phyloP scores from a whole-genome alignment of 2,329 filamentous ascomycete genomes.

The Colletotrichum sublineola region DNA sequence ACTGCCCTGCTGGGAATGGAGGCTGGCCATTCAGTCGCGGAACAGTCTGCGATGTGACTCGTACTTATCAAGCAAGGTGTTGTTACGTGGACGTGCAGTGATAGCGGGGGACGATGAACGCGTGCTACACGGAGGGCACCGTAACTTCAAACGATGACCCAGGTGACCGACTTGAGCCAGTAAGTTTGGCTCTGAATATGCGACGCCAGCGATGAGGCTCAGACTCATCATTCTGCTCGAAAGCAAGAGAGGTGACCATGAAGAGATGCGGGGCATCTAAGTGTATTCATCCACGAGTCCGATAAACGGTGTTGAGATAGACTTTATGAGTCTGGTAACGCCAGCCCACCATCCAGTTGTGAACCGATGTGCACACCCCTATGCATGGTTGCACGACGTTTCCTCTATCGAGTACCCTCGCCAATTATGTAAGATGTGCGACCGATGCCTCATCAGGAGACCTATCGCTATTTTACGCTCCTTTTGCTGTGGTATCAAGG shows the following conservation, averaged over 20 bases:
- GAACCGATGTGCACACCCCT: slow-evolving; percentile 12
- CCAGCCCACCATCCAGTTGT: slow-evolving; percentile 3
- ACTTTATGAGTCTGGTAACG: slow-evolving; percentile 20
- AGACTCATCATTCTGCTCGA: background rate
- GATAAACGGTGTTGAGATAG: slow-evolving; percentile 24
- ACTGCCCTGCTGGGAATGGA: background rate
- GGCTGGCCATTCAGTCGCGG: background rate
- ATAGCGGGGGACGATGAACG: background rate
- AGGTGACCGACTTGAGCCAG: background rate
- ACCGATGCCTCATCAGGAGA: background rate
- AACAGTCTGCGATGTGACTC: background rate
- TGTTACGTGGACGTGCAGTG: background rate
- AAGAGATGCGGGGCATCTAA: background rate
- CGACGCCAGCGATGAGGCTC: background rate
- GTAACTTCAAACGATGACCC: background rate
- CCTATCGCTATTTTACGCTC: slow-evolving; percentile 11
- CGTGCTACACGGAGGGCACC: background rate
- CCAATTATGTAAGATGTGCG: background rate
- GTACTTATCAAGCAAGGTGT: background rate
- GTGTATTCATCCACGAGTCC: background rate
- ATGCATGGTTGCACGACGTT: background rate
- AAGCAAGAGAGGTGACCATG: background rate
- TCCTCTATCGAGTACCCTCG: background rate
- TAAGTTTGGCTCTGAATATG: background rate
- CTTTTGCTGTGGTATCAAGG: background rate